These are phyloP conservation scores for Talaromyces borbonicus DNA, from an alignment of 495 filamentous ascomycete species.

Conservation along the genomic window DNA sequence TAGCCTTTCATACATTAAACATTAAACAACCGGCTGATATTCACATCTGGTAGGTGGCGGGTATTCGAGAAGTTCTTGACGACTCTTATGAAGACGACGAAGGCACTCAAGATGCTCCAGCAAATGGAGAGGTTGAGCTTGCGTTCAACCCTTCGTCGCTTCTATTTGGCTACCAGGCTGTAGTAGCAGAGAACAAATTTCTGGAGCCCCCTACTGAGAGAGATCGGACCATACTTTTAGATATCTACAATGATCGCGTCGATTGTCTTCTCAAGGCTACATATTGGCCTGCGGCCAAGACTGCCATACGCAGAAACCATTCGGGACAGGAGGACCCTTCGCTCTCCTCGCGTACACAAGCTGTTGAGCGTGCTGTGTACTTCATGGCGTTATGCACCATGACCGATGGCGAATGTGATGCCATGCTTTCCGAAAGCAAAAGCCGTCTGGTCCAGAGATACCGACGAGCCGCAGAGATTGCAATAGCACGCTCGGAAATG, in stretches of 20 bases:
- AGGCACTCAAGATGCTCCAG: too few relatives aligned
- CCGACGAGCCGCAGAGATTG: slow-evolving; percentile 37
- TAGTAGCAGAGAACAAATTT: background rate
- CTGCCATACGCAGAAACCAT: background rate
- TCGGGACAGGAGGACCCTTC: background rate
- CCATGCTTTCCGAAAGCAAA: slow-evolving; percentile 32
- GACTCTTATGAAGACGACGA: background rate
- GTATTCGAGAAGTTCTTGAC: background rate
- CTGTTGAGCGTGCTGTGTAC: slow-evolving; percentile 41
- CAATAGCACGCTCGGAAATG: slow-evolving; percentile 41
- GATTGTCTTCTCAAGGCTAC: slow-evolving; percentile 1
- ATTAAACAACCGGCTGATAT: too few relatives aligned
- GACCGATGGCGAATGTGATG: slow-evolving; percentile 27
- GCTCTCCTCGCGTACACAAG: background rate
- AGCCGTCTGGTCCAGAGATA: slow-evolving; percentile 29
- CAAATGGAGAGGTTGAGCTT: too few relatives aligned
- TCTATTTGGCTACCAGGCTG: background rate
- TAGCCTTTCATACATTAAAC: too few relatives aligned
- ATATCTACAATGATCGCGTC: background rate
- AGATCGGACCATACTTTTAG: background rate
- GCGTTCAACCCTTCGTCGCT: too few relatives aligned
- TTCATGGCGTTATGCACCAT: slow-evolving; percentile 39
- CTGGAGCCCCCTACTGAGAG: background rate
- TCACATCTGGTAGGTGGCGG: background rate
- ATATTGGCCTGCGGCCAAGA: background rate